Conservation (phyloP, 2,329 filamentous ascomycete genomes). For the Talaromyces sp. region DNA sequence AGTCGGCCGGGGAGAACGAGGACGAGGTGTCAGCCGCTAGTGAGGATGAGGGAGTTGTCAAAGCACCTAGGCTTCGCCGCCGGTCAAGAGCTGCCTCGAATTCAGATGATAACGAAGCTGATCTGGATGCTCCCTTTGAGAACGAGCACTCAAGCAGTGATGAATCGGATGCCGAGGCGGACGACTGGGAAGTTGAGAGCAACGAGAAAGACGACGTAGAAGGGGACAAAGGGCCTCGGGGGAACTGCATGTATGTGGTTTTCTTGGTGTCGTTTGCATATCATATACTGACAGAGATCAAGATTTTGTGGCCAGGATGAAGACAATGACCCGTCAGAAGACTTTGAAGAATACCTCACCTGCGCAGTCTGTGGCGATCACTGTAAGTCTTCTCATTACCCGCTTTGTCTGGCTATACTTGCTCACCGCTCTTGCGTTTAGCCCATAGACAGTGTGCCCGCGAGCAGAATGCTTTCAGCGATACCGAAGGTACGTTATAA, state of each 20-base stretch:
- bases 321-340: constrained; percentile 73
- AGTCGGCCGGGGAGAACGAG: constrained; percentile 27
- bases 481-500: constrained; percentile 55
- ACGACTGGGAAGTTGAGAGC: constrained; percentile 42
- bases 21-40: constrained; percentile 33
- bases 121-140: constrained; percentile 39
- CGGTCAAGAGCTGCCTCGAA: constrained; percentile 32
- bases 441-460: constrained; percentile 88
- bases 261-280: constrained; percentile 16
- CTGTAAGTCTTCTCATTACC: constrained; percentile 53
- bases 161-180: constrained; percentile 52
- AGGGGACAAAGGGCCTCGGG: constrained; percentile 44
- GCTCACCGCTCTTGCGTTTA: constrained; percentile 46
- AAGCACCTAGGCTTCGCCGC: constrained; percentile 7
- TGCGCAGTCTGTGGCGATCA: constrained; percentile 76
- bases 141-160: constrained; percentile 43
- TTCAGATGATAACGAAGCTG: constrained; percentile 34
- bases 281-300: constrained; percentile 26
- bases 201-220: constrained; percentile 39
- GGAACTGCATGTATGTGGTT: constrained; percentile 57
- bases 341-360: constrained; percentile 71
- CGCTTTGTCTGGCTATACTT: constrained; percentile 1
- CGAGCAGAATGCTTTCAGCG: constrained; percentile 57
- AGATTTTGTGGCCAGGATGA: constrained; percentile 81
- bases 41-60: constrained; percentile 19